Evolutionary conservation across 495 filamentous ascomycete genomes (phyloP), one percentile per base, ranked within the genome.

Genomic region (Chaetomium fimeti): DNA sequence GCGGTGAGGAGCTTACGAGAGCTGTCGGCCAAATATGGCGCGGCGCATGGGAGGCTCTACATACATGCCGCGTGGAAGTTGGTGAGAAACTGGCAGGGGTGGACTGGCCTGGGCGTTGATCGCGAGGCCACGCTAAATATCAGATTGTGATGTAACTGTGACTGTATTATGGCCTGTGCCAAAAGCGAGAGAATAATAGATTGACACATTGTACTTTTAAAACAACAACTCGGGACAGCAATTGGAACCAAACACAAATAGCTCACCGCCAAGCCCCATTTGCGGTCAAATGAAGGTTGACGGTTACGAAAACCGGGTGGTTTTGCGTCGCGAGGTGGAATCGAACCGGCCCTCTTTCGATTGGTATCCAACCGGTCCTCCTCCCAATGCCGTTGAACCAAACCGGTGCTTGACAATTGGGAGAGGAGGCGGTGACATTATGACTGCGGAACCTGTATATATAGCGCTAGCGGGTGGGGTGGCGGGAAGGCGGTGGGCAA

Each of bases 61-160:
- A 16, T 68, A 1, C 60, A 63, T 58, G 73, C 68, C 1, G 73
- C 71, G 0, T 72, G 68, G 69, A 75, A 75, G 63, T 51, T 75
- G 54, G 56, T 57, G 5, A 47, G 20, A 0, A 61, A 74, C 32
- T 75, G 73, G 73, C n/a, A 57, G 32, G 32, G 43, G 6, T 75
- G 73, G 73, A 68, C 66, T 0, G 73, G 73, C 9, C 47, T 68
- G 28, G 73, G 70, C 12, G 42, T 29, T 7, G 63, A 69, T 6
- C 43, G 70, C 9, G 71, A 72, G 47, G 65, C 47, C 28, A 66
- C 58, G 29, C 51, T 74, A 36, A 75, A 75, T 54, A 75, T 75
- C 18, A 66, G 73, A 28, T 49, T 75, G 22, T 75, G 58, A 69
- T 52, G 49, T 49, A 25, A 15, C 1, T 56, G 18, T 54, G 38